Evolutionary conservation across 768 basidiomycete species (phyloP).

Genomic region (Pseudohyphozyma bogoriensis): DNA sequence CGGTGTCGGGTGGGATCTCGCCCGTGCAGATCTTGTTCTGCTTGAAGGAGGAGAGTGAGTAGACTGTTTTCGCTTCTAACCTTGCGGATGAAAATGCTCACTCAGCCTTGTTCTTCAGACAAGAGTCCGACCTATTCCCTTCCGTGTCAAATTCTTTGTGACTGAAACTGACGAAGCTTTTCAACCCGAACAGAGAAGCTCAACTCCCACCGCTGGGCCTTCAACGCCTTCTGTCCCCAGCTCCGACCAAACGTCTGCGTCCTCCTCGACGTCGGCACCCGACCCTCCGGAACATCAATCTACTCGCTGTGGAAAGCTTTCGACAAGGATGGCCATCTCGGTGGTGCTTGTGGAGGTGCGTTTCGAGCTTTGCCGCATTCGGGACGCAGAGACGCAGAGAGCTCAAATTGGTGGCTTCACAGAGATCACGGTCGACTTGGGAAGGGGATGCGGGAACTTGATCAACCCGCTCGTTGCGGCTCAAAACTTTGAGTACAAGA

Average conservation of each 20-base stretch:
- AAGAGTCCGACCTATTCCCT: constrained; percentile 1
- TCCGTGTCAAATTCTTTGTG: background rate
- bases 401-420: too few relatives aligned
- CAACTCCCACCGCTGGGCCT: constrained; percentile 77
- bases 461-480: constrained; percentile 76
- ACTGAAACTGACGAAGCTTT: background rate
- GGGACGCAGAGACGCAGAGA: too few relatives aligned
- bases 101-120: constrained; percentile 46
- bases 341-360: constrained; percentile 46
- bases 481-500: constrained; percentile 83
- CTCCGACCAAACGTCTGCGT: constrained; percentile 75
- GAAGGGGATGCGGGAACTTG: constrained; percentile 47
- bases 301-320: constrained; percentile 88
- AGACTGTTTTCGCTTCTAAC: constrained; percentile 45
- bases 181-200: constrained; percentile 14
- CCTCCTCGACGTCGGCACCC: constrained; percentile 73
- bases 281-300: constrained; percentile 36
- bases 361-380: background rate
- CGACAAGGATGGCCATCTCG: constrained; percentile 41
- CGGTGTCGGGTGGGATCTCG: background rate
- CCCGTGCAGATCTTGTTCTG: constrained; percentile 49
- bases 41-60: constrained; percentile 46
- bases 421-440: constrained; percentile 55
- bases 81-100: background rate
- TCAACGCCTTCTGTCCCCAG: constrained; percentile 79